Percentiles rank a stretch among this genome's conserved stretches.
phyloP scores from a whole-genome alignment of 352 stramenopile species.

The Globisporangium nagaii region DNA sequence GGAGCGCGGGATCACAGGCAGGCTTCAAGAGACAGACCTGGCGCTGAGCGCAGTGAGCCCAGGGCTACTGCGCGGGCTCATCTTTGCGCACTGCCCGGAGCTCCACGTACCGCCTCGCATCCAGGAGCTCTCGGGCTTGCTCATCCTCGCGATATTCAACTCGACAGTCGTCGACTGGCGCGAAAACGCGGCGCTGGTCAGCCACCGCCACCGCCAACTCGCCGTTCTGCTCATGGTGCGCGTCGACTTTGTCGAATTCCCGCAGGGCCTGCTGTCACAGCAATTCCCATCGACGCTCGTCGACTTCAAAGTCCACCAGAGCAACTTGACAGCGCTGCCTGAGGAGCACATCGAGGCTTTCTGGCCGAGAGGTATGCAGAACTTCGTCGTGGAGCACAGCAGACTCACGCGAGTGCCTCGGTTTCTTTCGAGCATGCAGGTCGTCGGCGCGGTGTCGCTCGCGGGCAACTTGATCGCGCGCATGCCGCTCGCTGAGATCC shows the following conservation, averaged over 20 bases:
- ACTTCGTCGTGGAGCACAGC: conserved; percentile 4
- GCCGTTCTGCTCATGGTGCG: background rate
- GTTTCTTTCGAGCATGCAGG: background rate
- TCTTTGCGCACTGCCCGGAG: background rate
- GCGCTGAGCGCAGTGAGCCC: background rate
- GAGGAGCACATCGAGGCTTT: background rate
- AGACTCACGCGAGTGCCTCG: background rate
- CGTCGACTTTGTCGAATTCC: background rate
- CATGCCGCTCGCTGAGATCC: background rate
- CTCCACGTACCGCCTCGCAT: background rate
- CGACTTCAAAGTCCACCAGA: conserved; percentile 12
- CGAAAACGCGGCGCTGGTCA: background rate
- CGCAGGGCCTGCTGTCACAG: conserved; percentile 9
- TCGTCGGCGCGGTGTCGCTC: background rate
- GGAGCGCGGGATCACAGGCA: background rate
- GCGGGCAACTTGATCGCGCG: background rate
- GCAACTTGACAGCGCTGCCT: conserved; percentile 9
- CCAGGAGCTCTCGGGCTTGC: conserved; percentile 3
- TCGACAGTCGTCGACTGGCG: conserved; percentile 7
- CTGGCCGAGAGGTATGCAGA: background rate
- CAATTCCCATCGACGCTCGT: conserved; percentile 19
- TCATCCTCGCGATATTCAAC: conserved; percentile 13
- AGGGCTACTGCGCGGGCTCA: background rate
- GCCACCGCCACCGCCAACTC: background rate
- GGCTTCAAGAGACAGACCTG: background rate